phyloP scores from a whole-genome alignment of 2,329 filamentous ascomycete species.

The Neonectria sp. region DNA sequence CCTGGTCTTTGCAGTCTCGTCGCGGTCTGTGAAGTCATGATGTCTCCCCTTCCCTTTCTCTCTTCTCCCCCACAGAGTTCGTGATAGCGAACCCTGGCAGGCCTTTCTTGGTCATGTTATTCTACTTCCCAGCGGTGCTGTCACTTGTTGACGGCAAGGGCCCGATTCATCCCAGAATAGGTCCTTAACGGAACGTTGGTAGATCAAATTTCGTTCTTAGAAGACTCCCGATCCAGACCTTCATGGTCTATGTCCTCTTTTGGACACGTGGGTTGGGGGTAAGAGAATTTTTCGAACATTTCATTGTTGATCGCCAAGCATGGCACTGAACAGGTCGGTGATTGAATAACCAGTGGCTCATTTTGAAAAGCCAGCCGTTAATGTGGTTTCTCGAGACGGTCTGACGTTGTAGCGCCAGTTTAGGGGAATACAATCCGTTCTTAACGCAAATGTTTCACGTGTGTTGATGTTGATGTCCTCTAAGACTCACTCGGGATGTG shows the following conservation, averaged over 20 bases:
- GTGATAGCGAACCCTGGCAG: neutral
- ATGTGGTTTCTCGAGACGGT: neutral
- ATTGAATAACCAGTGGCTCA: neutral
- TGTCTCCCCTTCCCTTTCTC: neutral
- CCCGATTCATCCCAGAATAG: constrained; percentile 77
- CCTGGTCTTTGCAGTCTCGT: constrained; percentile 30
- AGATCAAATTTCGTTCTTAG: constrained; percentile 65
- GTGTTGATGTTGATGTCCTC: neutral
- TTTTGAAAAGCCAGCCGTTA: too few relatives aligned
- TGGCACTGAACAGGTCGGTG: neutral
- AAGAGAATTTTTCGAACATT: constrained; percentile 61
- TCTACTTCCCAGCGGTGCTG: constrained; percentile 77
- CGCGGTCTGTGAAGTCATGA: constrained; percentile 25
- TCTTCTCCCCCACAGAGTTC: neutral
- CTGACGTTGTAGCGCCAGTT: neutral
- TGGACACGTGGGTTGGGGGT: constrained; percentile 54
- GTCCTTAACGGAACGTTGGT: constrained; percentile 89
- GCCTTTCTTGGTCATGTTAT: constrained; percentile 2
- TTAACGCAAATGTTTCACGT: neutral
- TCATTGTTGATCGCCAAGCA: constrained; percentile 10
- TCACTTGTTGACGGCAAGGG: constrained; percentile 80
- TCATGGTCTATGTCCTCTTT: constrained; percentile 45
- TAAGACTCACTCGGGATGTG: neutral
- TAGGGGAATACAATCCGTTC: neutral
- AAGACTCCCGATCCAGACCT: constrained; percentile 54